Percentiles rank a stretch among this genome's conserved stretches.
phyloP scores from a whole-genome alignment of 495 filamentous ascomycete genomes.

The Tuber magnatum region DNA sequence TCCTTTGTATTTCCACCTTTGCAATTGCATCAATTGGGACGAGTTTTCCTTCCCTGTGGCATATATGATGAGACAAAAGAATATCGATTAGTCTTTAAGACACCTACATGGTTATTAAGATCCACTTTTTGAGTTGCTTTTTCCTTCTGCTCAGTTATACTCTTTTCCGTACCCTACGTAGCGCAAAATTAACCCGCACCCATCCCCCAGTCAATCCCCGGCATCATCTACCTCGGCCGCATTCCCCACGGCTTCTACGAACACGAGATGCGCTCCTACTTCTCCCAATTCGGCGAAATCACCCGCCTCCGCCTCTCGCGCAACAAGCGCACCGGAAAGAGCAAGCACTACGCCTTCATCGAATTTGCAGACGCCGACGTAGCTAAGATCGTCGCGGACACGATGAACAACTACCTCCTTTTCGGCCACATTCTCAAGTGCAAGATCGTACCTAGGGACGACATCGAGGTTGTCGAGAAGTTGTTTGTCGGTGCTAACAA shows the following conservation, averaged over 20 bases:
- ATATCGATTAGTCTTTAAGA: conserved; percentile 37
- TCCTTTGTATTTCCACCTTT: not conserved
- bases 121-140: conserved; percentile 11
- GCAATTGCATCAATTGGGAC: not conserved
- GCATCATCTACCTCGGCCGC: conserved; percentile 80
- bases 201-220: conserved; percentile 48
- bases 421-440: conserved; percentile 88
- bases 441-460: conserved; percentile 63
- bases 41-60: not conserved
- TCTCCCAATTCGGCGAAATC: conserved; percentile 88
- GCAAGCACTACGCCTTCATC: conserved; percentile 88
- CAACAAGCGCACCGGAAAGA: conserved; percentile 77
- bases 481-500: conserved; percentile 82
- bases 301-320: conserved; percentile 75
- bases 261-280: conserved; percentile 87
- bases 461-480: conserved; percentile 68
- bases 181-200: conserved; percentile 14
- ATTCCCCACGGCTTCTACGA: conserved; percentile 96
- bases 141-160: not conserved
- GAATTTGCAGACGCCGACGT: conserved; percentile 74
- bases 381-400: conserved; percentile 79
- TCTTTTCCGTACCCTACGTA: not conserved
- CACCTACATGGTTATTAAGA: conserved; percentile 31
- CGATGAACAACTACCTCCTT: conserved; percentile 96
- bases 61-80: conserved; percentile 26